Base-by-base conservation (phyloP, 805 yeast species). In the Hanseniaspora jakobsenii region DNA sequence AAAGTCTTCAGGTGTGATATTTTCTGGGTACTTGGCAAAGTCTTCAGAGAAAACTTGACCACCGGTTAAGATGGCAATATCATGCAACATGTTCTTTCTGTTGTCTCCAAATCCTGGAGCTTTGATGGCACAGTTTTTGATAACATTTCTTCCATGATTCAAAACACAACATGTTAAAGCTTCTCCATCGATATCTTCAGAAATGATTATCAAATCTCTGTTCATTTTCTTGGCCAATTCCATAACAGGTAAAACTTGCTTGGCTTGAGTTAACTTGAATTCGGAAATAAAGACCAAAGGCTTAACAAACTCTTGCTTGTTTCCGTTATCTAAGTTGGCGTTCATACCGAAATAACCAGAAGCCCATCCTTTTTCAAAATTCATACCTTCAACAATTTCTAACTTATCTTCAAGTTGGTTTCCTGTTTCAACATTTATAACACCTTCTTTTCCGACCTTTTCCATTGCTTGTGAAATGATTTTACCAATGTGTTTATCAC, bases 71-170 rank as follows among this genome's bases (percentile, higher is more conserved):
- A 85, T 80, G 58, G 95, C 95, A 65, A 91, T 78, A 65, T 91
- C 98, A 54, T 95, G 95, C 51, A 91, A 70, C 53, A 83, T 86
- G 73, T 86, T 86, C 75, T 84, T 83, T 71, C 96, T 81, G 78
- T 91, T 87, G 71, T 91, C 98, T 65, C 97, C 98, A 59, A 89
- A 91, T 43, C 98, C 98, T 57, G 98, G 98, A 27, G 97, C 95
- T 73, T 87, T 89, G 53, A 91, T 95, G 55, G 91, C 93, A 62
- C 91, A 82, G 49, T 91, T 96, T 67, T 85, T 93, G 50, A 91
- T 96, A 71, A 89, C 97, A 54, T 96, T 96, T 71, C 96, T 82
- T 61, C 91, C 75, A 71, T 91, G 91, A 77, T 91, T 91, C 64
- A 91, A 74, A 57, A 91, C 81, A 68, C 97, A 86, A 52, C 96